A percentile compares a stretch with the other conserved stretches of the same genome.
Evolutionary conservation across 306 rosid species (phyloP).

Genomic region (Lotus japonicus): DNA sequence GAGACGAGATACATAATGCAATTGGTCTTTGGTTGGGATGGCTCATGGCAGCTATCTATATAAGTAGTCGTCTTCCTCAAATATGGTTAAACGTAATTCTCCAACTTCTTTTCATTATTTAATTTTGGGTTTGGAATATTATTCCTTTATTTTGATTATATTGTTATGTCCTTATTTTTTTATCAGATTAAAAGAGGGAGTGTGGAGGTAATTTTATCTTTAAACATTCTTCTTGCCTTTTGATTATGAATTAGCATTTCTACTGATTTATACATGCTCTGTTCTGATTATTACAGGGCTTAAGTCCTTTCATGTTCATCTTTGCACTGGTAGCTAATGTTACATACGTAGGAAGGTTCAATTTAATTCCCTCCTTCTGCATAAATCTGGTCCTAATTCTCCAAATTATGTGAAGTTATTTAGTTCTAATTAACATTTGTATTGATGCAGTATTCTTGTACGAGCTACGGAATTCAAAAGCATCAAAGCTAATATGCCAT

Average conservation of each 20-base stretch:
- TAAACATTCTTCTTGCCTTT: not conserved
- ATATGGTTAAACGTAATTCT: slow-evolving; percentile 75
- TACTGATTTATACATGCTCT: not conserved
- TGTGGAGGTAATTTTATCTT: slow-evolving; percentile 57
- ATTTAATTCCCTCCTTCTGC: not conserved
- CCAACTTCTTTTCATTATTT: not conserved
- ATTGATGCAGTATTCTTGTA: slow-evolving; percentile 60
- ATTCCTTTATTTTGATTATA: not conserved
- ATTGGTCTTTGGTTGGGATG: slow-evolving; percentile 80
- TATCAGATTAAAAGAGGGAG: slow-evolving; percentile 82
- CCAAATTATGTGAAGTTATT: not conserved
- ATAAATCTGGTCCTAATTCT: not conserved
- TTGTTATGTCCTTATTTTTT: not conserved
- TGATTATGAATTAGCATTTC: not conserved
- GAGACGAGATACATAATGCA: slow-evolving; percentile 31
- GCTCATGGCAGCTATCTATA: slow-evolving; percentile 91
- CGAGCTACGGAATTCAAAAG: slow-evolving; percentile 55
- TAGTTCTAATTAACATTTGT: not conserved
- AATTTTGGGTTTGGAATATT: not conserved
- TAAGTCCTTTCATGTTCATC: slow-evolving; percentile 86
- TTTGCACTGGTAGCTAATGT: slow-evolving; percentile 76
- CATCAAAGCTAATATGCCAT: slow-evolving; percentile 78
- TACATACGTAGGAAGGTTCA: slow-evolving; percentile 66
- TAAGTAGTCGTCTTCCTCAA: slow-evolving; percentile 84
- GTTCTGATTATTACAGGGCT: slow-evolving; percentile 40